Percentiles rank a stretch among this genome's conserved stretches.
phyloP scores from a whole-genome alignment of 139 green algal species.

The Chlamydomonas sp. region DNA sequence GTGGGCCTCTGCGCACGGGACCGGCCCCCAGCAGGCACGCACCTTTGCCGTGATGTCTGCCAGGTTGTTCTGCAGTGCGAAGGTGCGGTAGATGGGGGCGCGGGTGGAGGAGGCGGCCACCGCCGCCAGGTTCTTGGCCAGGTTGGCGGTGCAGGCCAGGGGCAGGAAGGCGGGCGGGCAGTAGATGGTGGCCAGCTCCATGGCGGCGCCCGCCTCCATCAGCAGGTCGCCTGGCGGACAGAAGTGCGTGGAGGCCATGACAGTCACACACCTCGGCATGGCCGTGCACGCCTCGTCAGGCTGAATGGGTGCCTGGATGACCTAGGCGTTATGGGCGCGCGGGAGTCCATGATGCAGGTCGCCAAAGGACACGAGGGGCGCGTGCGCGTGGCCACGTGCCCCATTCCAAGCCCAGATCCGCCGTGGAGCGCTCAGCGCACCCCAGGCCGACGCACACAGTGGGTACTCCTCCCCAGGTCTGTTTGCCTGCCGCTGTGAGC shows the following conservation, averaged over 20 bases:
- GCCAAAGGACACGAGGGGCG: too few species aligned
- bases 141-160: conserved; percentile 86
- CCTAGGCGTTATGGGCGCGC: too few species aligned
- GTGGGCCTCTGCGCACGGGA: too few species aligned
- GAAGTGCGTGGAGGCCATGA: not conserved
- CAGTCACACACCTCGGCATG: not conserved
- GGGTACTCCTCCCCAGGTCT: too few species aligned
- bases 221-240: conserved; percentile 59
- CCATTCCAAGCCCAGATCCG: not conserved
- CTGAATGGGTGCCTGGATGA: too few species aligned
- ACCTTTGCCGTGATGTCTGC: conserved; percentile 82
- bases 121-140: conserved; percentile 86
- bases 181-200: conserved; percentile 85
- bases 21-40: not conserved
- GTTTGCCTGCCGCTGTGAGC: too few species aligned
- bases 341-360: not conserved
- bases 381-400: too few species aligned
- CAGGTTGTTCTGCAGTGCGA: conserved; percentile 69
- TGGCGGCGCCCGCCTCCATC: conserved; percentile 68
- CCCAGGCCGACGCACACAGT: too few species aligned
- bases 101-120: conserved; percentile 78
- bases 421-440: too few species aligned
- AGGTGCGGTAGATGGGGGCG: conserved; percentile 89
- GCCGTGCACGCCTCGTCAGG: not conserved
- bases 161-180: conserved; percentile 80